Percentiles rank a stretch among this genome's conserved stretches.
Conservation (phyloP, 305 asterid genomes). For the Fraxinus platypoda region DNA sequence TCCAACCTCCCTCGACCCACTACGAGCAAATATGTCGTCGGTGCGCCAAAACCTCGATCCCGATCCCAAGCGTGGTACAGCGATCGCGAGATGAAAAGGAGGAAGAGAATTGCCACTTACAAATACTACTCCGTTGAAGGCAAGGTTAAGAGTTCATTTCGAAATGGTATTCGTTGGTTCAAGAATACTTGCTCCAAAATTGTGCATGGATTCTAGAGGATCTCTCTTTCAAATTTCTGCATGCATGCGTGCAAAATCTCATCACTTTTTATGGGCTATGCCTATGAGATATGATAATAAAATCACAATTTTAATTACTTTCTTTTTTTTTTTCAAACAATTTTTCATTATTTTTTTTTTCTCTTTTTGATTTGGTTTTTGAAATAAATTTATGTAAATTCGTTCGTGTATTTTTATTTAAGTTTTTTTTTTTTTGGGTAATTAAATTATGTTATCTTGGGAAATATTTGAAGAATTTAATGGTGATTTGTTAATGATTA, state of each 20-base stretch:
- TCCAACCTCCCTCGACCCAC: neutral
- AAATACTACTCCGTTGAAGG: constrained; percentile 64
- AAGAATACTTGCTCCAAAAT: constrained; percentile 50
- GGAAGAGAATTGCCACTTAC: constrained; percentile 59
- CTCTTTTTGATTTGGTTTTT: neutral
- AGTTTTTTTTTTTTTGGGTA: neutral
- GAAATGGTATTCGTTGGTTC: constrained; percentile 57
- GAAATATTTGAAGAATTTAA: neutral
- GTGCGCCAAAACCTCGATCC: neutral
- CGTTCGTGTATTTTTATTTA: neutral
- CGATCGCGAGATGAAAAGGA: constrained; percentile 50
- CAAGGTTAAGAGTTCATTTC: constrained; percentile 49
- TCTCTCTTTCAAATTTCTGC: neutral
- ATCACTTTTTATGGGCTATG: neutral
- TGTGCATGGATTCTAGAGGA: constrained; percentile 37
- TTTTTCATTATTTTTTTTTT: neutral
- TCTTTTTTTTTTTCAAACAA: neutral
- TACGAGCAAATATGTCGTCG: neutral
- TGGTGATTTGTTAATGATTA: neutral
- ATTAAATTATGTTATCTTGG: neutral
- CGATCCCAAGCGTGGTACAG: constrained; percentile 39
- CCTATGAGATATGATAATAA: neutral
- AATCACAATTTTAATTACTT: neutral
- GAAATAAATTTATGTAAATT: neutral
- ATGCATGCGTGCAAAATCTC: neutral